Percentiles rank a stretch among this genome's conserved stretches.
Evolutionary conservation across 2,329 filamentous ascomycete genomes (phyloP).

Genomic region (Juglanconis oblonga): DNA sequence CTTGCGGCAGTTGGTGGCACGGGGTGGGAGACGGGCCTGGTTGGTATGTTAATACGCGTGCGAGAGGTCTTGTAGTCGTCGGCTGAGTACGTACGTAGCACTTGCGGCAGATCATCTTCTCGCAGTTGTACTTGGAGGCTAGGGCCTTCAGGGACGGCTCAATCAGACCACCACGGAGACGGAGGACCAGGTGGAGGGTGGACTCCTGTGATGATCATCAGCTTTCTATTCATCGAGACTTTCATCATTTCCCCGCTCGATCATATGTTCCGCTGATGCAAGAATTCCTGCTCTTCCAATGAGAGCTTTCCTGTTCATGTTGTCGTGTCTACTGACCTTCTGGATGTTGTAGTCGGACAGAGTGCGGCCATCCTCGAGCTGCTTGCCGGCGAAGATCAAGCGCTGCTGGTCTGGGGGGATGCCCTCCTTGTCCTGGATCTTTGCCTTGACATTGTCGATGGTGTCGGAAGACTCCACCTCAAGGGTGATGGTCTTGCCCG

Average conservation of each 20-base stretch:
- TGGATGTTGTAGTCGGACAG: conserved; percentile 99
- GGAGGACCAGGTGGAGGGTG: conserved; percentile 96
- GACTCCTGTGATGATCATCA: conserved; percentile 66
- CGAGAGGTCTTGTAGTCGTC: background rate
- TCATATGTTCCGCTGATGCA: background rate
- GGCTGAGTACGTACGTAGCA: conserved; percentile 76
- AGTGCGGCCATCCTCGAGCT: conserved; percentile 97
- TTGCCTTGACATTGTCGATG: conserved; percentile 99
- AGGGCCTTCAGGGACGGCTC: conserved; percentile 98
- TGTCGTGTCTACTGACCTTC: conserved; percentile 64
- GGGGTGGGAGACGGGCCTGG: conserved; percentile 81
- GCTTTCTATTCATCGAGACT: conserved; percentile 1
- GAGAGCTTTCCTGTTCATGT: background rate
- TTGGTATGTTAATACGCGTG: conserved; percentile 22
- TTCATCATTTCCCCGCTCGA: background rate
- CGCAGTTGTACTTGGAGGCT: conserved; percentile 99
- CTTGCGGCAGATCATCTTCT: conserved; percentile 99
- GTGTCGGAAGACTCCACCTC: conserved; percentile 99
- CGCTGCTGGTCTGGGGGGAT: conserved; percentile 98
- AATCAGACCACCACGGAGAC: conserved; percentile 98
- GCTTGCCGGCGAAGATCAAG: conserved; percentile 98
- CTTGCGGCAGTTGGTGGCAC: conserved; percentile 99
- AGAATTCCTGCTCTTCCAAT: conserved; percentile 3
- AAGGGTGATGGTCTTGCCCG: conserved; percentile 99
- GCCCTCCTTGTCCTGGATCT: conserved; percentile 99